phyloP scores from a whole-genome alignment of 495 filamentous ascomycete species.

The Talaromyces proteolyticus region DNA sequence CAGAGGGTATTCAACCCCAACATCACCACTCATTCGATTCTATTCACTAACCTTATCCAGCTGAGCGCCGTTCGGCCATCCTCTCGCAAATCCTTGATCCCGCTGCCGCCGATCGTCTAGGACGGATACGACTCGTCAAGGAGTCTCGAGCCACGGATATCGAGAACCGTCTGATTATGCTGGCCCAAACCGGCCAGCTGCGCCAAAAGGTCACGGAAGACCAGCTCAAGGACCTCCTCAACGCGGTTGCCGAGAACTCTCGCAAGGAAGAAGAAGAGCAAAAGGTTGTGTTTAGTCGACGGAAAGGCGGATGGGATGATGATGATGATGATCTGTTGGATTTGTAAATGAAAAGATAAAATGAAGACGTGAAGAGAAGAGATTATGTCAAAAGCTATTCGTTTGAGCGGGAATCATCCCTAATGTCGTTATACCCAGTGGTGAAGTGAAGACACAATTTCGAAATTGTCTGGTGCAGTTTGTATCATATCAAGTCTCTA shows the following conservation, averaged over 20 bases:
- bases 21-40: conserved; percentile 3
- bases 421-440: not conserved
- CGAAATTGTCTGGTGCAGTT: not conserved
- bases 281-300: conserved; percentile 77
- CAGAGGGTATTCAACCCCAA: conserved; percentile 51
- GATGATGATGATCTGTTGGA: conserved; percentile 82
- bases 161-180: conserved; percentile 88
- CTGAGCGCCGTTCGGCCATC: conserved; percentile 59
- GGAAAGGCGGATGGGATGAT: conserved; percentile 82
- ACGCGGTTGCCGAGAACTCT: conserved; percentile 69
- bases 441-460: not conserved
- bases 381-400: too few relatives aligned
- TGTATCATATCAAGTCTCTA: not conserved
- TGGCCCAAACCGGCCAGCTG: conserved; percentile 82
- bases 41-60: too few relatives aligned
- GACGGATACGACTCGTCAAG: conserved; percentile 93
- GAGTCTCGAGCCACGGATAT: conserved; percentile 84
- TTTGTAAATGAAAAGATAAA: conserved; percentile 22
- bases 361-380: too few relatives aligned
- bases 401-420: too few relatives aligned
- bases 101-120: conserved; percentile 86
- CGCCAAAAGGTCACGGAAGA: conserved; percentile 84
- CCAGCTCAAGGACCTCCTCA: conserved; percentile 86
- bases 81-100: conserved; percentile 90
- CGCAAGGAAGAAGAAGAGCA: conserved; percentile 54